Conservation (phyloP, 768 basidiomycete species). For the Obba rivulosa region DNA sequence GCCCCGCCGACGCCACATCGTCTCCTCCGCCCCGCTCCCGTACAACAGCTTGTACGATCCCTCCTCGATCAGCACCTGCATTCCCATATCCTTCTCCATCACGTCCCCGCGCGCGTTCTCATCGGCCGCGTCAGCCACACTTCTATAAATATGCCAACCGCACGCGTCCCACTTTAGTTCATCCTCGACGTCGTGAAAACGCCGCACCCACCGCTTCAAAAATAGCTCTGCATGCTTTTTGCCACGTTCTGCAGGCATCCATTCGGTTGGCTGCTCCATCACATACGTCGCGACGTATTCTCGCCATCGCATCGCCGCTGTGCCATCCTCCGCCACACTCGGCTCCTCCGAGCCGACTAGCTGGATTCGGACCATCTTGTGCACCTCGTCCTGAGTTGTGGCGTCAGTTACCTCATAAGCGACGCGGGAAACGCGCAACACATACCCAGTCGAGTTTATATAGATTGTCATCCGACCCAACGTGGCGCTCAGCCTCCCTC, state of each 20-base stretch:
- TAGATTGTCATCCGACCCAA: constrained; percentile 69
- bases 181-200: not conserved
- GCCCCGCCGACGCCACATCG: constrained; percentile 36
- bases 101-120: constrained; percentile 15
- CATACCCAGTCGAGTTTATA: constrained; percentile 80
- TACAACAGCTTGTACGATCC: constrained; percentile 68
- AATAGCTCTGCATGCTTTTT: constrained; percentile 38
- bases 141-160: constrained; percentile 44
- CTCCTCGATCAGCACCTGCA: constrained; percentile 51
- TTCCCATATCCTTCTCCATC: constrained; percentile 30
- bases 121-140: constrained; percentile 33
- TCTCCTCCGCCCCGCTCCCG: constrained; percentile 61
- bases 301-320: constrained; percentile 54
- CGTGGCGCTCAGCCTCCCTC: constrained; percentile 71
- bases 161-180: constrained; percentile 2
- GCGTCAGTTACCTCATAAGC: constrained; percentile 1
- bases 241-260: constrained; percentile 42
- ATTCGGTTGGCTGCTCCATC: constrained; percentile 66
- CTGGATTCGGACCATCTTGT: constrained; percentile 54
- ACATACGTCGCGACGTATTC: constrained; percentile 74
- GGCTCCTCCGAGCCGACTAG: constrained; percentile 60
- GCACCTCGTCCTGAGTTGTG: constrained; percentile 42
- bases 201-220: constrained; percentile 49
- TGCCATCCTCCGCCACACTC: constrained; percentile 52
- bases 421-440: constrained; percentile 10